phyloP scores from a whole-genome alignment of 2,329 filamentous ascomycete genomes.

The Periconia sp. region DNA sequence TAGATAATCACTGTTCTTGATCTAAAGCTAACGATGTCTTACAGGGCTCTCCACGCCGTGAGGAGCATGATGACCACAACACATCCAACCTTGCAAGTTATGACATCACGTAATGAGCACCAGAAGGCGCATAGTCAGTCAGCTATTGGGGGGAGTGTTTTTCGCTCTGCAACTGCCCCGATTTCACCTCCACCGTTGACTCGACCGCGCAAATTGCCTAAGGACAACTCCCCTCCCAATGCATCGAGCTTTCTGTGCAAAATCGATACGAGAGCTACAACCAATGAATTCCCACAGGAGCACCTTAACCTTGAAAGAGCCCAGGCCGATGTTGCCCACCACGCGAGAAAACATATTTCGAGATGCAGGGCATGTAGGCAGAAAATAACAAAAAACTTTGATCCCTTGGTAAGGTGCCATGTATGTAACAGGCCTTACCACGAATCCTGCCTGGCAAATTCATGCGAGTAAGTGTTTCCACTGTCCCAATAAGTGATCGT shows the following conservation, averaged over 20 bases:
- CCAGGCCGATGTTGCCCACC: not conserved
- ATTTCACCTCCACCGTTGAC: slow-evolving; percentile 30
- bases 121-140: not conserved
- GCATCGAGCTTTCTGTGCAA: not conserved
- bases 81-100: not conserved
- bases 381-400: slow-evolving; percentile 18
- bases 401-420: slow-evolving; percentile 35
- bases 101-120: not conserved
- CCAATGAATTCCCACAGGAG: not conserved
- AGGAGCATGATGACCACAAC: not conserved
- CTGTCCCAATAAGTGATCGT: not conserved
- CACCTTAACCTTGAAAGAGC: not conserved
- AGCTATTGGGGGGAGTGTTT: not conserved
- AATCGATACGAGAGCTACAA: not conserved
- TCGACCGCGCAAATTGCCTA: slow-evolving; percentile 5
- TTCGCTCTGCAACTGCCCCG: not conserved
- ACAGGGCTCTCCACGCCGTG: not conserved
- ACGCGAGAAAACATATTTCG: not conserved
- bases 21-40: not conserved
- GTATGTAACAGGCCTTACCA: slow-evolving; percentile 40
- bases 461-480: slow-evolving; percentile 7
- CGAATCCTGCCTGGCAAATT: slow-evolving; percentile 25
- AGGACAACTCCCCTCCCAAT: not conserved
- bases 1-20: not conserved
- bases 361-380: slow-evolving; percentile 36